phyloP scores from a whole-genome alignment of 306 rosid species.

The Albizia julibrissin region DNA sequence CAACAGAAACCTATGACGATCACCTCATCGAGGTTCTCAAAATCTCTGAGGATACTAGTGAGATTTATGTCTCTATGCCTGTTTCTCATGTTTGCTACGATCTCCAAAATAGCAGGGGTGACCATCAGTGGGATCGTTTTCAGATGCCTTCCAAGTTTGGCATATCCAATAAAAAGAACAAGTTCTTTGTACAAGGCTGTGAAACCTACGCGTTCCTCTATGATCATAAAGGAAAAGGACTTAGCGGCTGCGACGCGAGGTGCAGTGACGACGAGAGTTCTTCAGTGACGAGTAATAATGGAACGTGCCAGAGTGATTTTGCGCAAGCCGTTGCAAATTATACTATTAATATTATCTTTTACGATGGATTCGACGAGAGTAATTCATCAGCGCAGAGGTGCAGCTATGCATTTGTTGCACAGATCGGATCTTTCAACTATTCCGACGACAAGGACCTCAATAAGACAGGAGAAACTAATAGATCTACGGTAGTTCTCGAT shows the following conservation, averaged over 20 bases:
- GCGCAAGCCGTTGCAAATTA: neutral
- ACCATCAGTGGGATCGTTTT: too few relatives aligned
- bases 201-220: neutral
- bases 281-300: neutral
- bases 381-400: neutral
- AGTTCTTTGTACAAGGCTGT: neutral
- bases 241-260: neutral
- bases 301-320: neutral
- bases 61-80: neutral
- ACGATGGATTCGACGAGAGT: too few relatives aligned
- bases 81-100: neutral
- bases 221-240: neutral
- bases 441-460: neutral
- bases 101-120: neutral
- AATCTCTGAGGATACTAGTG: neutral
- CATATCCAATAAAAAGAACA: neutral
- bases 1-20: neutral
- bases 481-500: neutral
- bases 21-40: neutral
- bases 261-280: neutral
- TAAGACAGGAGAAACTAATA: neutral
- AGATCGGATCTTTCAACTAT: neutral
- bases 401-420: neutral
- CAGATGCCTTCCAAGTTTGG: neutral
- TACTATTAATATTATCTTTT: neutral